Evolutionary conservation across 192 early-diverging fungal genomes (phyloP).

Genomic region (Ramicandelaber brevisporus): DNA sequence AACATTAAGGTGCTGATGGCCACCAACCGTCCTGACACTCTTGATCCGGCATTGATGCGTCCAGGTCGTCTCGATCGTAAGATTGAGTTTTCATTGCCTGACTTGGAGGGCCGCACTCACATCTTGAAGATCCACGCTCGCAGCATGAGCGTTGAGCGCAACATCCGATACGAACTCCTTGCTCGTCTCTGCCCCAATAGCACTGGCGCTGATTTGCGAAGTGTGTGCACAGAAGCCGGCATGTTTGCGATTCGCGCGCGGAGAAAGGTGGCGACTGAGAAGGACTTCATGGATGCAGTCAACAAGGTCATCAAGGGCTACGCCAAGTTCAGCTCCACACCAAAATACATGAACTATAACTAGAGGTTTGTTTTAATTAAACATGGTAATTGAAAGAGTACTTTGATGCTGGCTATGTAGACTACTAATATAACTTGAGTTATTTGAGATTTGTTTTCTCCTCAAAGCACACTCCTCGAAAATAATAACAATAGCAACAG

Average conservation of each 20-base stretch:
- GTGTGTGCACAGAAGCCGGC: slow-evolving; percentile 98
- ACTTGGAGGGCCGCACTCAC: slow-evolving; percentile 84
- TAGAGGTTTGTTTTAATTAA: slow-evolving; percentile 8
- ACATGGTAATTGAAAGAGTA: not conserved
- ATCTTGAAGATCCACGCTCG: slow-evolving; percentile 97
- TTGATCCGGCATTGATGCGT: slow-evolving; percentile 91
- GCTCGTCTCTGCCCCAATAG: slow-evolving; percentile 96
- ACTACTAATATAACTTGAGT: too few species aligned
- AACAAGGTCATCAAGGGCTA: slow-evolving; percentile 99
- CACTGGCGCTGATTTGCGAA: slow-evolving; percentile 92
- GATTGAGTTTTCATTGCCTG: slow-evolving; percentile 92
- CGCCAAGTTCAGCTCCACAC: slow-evolving; percentile 94
- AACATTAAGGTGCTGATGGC: slow-evolving; percentile 99
- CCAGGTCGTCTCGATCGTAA: slow-evolving; percentile 97
- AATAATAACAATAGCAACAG: too few species aligned
- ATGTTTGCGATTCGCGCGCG: slow-evolving; percentile 98
- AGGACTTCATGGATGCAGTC: slow-evolving; percentile 98
- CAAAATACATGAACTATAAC: slow-evolving; percentile 74
- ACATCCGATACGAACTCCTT: slow-evolving; percentile 97
- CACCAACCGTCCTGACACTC: slow-evolving; percentile 91
- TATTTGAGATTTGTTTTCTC: too few species aligned
- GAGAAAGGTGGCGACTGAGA: slow-evolving; percentile 96
- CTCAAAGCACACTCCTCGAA: too few species aligned
- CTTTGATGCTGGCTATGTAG: too few species aligned
- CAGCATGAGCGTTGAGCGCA: slow-evolving; percentile 95